These are phyloP conservation scores for Coccomyxa subellipsoidea DNA, from an alignment of 163 green algal genomes.

Conservation along the genomic window DNA sequence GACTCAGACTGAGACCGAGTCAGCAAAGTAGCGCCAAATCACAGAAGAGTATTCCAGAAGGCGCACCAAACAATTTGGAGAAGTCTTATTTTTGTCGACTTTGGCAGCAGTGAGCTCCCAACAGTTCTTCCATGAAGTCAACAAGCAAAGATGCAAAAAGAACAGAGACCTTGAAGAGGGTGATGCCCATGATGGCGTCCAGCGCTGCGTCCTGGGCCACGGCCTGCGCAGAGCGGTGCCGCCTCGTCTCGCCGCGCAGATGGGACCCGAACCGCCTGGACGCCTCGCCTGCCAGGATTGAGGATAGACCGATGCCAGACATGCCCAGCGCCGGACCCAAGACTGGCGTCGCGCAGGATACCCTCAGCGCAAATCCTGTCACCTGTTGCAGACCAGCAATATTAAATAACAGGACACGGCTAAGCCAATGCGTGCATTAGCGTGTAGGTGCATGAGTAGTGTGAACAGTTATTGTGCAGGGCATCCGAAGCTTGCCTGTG, in stretches of 20 bases:
- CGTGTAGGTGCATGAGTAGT: neutral
- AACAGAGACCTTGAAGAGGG: conserved; percentile 51
- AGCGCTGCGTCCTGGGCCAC: conserved; percentile 35
- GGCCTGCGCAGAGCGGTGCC: neutral
- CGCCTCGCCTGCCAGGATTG: conserved; percentile 58
- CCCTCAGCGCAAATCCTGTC: conserved; percentile 40
- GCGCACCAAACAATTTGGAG: no score
- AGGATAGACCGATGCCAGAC: conserved; percentile 54
- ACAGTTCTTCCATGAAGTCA: neutral
- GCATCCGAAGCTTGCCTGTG: conserved; percentile 33
- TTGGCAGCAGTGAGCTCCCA: no score
- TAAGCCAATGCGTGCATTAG: neutral
- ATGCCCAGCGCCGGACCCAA: conserved; percentile 49
- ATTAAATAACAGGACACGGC: neutral
- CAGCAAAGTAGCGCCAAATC: no score
- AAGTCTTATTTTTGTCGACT: no score
- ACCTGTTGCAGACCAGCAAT: conserved; percentile 26
- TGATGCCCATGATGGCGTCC: conserved; percentile 55
- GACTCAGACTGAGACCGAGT: no score
- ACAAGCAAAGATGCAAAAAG: neutral
- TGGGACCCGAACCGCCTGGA: conserved; percentile 7
- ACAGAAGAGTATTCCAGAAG: no score
- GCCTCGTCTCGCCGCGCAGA: no score
- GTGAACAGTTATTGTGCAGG: neutral
- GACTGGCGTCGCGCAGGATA: conserved; percentile 72